Evolutionary conservation across 768 basidiomycete species (phyloP), one percentile per base, ranked within the genome.

Genomic region (Imleria badia): DNA sequence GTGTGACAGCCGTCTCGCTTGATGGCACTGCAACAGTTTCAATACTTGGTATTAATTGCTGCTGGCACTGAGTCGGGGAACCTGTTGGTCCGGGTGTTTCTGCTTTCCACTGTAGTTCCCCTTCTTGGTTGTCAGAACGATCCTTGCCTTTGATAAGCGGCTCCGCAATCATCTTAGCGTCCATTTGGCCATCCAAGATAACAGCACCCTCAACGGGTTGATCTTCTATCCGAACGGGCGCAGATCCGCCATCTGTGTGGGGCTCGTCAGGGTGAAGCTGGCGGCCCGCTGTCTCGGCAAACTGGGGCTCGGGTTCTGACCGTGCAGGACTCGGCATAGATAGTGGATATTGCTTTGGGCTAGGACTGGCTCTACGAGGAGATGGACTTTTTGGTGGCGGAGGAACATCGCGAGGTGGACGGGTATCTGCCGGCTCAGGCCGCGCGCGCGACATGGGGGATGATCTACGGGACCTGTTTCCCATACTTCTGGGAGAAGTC

Each of bases 31-130:
- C 54, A 38, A 39, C 61, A 29, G 61, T 55, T 52, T 65, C 64
- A 45, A 45, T 17, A 39, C 39, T 26, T 43, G 54, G 39, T 17
- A 45, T 41, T 39, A 17, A 42, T 39, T 26, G n/a, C 31, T 59
- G 49, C 20, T 51, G 48, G 40, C 40, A 49, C 38, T 50, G 56
- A 43, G 47, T 51, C 42, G 55, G 55, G 9, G 55, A 60, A 33
- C 61, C 45, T 66, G 61, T 36, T 23, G 66, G 65, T 43, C 65
- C 52, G 47, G 64, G 62, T n/a, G 66, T 65, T 43, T 60, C 59
- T 48, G 48, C 62, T 38, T 62, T 64, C 36, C 53, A 52, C 53
- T 65, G 57, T 15, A 13, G 34, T 47, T 60, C 65, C 48, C 36
- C 62, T 39, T 57, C 63, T 55, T n/a, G 56, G 26, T 42, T 30